Conservation (phyloP, 176 grass and related monocot species). For the Saccharum spontaneum region DNA sequence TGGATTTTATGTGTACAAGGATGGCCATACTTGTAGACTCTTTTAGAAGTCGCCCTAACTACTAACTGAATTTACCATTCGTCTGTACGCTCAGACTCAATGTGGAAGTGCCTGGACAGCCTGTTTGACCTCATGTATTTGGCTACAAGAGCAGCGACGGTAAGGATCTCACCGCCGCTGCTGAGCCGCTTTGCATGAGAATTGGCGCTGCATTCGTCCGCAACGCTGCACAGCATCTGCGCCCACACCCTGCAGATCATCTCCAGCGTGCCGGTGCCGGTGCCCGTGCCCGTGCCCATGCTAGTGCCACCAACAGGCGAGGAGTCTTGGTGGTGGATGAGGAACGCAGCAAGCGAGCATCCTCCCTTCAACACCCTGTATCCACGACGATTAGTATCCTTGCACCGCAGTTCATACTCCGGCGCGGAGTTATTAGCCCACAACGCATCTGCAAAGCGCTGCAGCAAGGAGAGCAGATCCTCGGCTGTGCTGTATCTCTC, state of each 20-base stretch:
- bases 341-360: constrained; percentile 23
- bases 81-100: neutral
- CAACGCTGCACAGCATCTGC: neutral
- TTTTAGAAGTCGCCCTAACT: too few relatives aligned
- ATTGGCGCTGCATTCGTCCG: neutral
- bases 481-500: neutral
- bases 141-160: neutral
- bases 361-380: constrained; percentile 2
- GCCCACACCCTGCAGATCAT: constrained; percentile 3
- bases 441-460: neutral
- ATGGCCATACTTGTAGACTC: too few relatives aligned
- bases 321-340: neutral
- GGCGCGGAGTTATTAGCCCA: neutral
- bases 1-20: too few relatives aligned
- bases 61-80: constrained; percentile 1
- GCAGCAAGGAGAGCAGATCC: neutral
- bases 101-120: neutral
- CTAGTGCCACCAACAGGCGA: neutral
- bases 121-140: neutral
- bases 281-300: too few relatives aligned
- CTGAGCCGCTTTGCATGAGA: constrained; percentile 22
- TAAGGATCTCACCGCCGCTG: constrained; percentile 5
- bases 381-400: neutral
- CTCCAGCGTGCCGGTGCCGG: neutral
- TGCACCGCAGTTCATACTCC: neutral